Conservation (phyloP, 495 filamentous ascomycete species). For the Hypoxylon lenormandii region DNA sequence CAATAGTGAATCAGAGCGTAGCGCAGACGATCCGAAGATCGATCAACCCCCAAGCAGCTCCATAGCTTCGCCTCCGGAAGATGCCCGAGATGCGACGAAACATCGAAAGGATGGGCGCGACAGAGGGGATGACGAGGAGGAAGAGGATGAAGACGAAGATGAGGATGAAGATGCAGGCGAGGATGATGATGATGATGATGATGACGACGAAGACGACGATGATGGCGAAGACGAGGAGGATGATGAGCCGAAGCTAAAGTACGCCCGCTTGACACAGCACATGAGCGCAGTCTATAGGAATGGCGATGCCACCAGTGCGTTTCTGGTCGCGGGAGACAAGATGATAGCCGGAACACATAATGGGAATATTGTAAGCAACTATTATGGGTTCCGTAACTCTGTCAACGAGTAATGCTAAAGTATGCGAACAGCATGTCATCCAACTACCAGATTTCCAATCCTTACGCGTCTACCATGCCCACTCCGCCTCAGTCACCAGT, state of each 20-base stretch:
- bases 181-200: constrained; percentile 59
- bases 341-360: constrained; percentile 98
- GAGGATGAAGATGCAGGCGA: constrained; percentile 41
- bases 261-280: constrained; percentile 82
- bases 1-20: constrained; percentile 17
- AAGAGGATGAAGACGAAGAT: constrained; percentile 58
- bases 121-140: constrained; percentile 41
- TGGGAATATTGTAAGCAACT: constrained; percentile 86
- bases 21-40: constrained; percentile 16
- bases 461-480: constrained; percentile 86
- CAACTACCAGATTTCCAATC: constrained; percentile 81
- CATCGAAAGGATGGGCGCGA: constrained; percentile 23
- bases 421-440: constrained; percentile 76
- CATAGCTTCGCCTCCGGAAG: not conserved
- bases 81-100: not conserved
- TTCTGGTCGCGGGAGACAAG: constrained; percentile 91
- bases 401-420: not conserved
- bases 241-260: constrained; percentile 95
- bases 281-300: constrained; percentile 86
- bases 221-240: constrained; percentile 89
- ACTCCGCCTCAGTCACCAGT: constrained; percentile 87
- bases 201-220: constrained; percentile 80
- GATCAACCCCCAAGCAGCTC: constrained; percentile 7
- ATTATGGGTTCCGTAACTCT: constrained; percentile 8
- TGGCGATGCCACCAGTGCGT: constrained; percentile 91